Conservation (phyloP, 805 yeast genomes). For the Teunomyces stri region DNA sequence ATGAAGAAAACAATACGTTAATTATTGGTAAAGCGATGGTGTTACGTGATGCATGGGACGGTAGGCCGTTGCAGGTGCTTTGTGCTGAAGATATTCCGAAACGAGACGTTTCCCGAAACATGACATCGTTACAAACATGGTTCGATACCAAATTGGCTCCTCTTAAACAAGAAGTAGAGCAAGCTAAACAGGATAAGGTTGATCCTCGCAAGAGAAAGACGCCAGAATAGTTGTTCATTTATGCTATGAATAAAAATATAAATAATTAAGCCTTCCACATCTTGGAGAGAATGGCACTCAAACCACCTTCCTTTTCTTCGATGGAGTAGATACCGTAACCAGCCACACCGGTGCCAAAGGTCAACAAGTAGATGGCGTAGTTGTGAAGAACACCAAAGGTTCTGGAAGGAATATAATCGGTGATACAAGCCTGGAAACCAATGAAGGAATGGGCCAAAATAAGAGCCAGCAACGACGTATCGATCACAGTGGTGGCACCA, state of each 20-base stretch:
- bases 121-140: slow-evolving; percentile 15
- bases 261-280: slow-evolving; percentile 34
- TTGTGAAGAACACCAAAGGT: slow-evolving; percentile 67
- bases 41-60: slow-evolving; percentile 33
- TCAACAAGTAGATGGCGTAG: slow-evolving; percentile 56
- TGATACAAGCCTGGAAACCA: slow-evolving; percentile 75
- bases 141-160: slow-evolving; percentile 1
- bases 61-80: slow-evolving; percentile 21
- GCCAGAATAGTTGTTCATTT: slow-evolving; percentile 2
- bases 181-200: not conserved
- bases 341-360: slow-evolving; percentile 61
- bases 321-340: slow-evolving; percentile 70
- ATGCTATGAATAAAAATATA: slow-evolving; percentile 7
- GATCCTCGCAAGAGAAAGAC: slow-evolving; percentile 12
- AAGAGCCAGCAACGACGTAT: slow-evolving; percentile 54
- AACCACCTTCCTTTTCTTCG: slow-evolving; percentile 66
- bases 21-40: slow-evolving; percentile 16
- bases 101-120: slow-evolving; percentile 17
- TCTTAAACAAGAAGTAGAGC: not conserved
- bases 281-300: slow-evolving; percentile 47
- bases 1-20: slow-evolving; percentile 20
- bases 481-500: slow-evolving; percentile 51
- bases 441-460: slow-evolving; percentile 63
- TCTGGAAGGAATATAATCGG: slow-evolving; percentile 74
- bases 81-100: slow-evolving; percentile 21